Evolutionary conservation across 2,329 filamentous ascomycete genomes (phyloP).

Genomic region (Elsinoe batatas): DNA sequence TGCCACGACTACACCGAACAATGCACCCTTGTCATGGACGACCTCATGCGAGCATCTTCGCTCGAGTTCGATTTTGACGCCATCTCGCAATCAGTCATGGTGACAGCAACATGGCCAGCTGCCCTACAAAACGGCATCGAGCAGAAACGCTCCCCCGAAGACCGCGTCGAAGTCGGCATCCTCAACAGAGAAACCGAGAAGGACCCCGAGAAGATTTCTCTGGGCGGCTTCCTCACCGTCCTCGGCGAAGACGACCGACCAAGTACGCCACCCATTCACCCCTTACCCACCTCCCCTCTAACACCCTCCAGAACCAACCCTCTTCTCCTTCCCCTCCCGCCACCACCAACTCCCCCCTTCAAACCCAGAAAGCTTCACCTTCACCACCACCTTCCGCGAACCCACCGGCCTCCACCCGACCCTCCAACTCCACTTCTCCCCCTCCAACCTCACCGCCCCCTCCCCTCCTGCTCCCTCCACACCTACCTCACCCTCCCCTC

Average conservation of each 20-base stretch:
- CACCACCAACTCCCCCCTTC: conserved; percentile 50
- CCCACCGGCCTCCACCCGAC: conserved; percentile 80
- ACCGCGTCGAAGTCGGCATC: conserved; percentile 71
- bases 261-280: conserved; percentile 32
- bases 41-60: conserved; percentile 46
- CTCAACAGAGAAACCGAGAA: conserved; percentile 55
- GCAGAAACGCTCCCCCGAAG: conserved; percentile 30
- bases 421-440: conserved; percentile 56
- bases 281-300: neutral
- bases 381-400: conserved; percentile 55
- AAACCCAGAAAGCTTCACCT: conserved; percentile 29
- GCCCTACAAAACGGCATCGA: conserved; percentile 33
- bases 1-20: conserved; percentile 1
- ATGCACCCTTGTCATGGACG: conserved; percentile 43
- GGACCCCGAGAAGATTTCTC: conserved; percentile 63
- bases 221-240: conserved; percentile 69
- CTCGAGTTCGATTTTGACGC: conserved; percentile 72
- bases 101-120: conserved; percentile 54
- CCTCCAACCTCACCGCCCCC: conserved; percentile 38
- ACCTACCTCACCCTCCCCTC: conserved; percentile 76
- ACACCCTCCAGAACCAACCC: conserved; percentile 48
- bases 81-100: conserved; percentile 52
- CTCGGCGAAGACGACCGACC: conserved; percentile 64
- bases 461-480: conserved; percentile 59
- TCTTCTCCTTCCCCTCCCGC: conserved; percentile 76